These are phyloP conservation scores for Drosera capensis DNA, from an alignment of 148 eudicot genomes.

Conservation along the genomic window DNA sequence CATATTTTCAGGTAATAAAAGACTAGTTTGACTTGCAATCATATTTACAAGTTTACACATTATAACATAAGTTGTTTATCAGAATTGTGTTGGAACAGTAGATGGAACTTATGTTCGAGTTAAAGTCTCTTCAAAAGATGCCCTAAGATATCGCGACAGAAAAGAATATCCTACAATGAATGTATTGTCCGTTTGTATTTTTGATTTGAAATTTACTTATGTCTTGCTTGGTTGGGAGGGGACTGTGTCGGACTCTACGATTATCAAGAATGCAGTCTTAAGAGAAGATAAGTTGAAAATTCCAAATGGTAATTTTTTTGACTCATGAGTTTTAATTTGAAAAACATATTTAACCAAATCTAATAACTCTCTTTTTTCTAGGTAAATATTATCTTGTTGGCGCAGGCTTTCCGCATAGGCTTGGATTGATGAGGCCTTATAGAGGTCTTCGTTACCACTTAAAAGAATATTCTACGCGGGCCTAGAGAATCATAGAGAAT, in stretches of 20 bases:
- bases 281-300: background rate
- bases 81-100: background rate
- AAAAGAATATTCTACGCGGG: too few relatives aligned
- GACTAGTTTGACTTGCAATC: background rate
- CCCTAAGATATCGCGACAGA: background rate
- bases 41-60: too few relatives aligned
- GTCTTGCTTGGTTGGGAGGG: conserved; percentile 2
- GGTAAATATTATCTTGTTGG: too few relatives aligned
- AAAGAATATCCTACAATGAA: conserved; percentile 1
- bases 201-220: conserved; percentile 4
- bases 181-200: background rate
- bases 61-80: background rate
- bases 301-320: too few relatives aligned
- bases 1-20: conserved; percentile 2
- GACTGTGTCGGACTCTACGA: background rate
- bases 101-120: conserved; percentile 3
- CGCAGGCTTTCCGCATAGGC: too few relatives aligned
- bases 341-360: too few relatives aligned
- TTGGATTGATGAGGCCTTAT: too few relatives aligned
- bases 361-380: too few relatives aligned
- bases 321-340: too few relatives aligned
- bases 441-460: too few relatives aligned
- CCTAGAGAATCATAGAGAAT: too few relatives aligned
- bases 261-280: background rate
- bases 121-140: background rate